Conservation (phyloP, 495 filamentous ascomycete species). For the Collariella sp. region DNA sequence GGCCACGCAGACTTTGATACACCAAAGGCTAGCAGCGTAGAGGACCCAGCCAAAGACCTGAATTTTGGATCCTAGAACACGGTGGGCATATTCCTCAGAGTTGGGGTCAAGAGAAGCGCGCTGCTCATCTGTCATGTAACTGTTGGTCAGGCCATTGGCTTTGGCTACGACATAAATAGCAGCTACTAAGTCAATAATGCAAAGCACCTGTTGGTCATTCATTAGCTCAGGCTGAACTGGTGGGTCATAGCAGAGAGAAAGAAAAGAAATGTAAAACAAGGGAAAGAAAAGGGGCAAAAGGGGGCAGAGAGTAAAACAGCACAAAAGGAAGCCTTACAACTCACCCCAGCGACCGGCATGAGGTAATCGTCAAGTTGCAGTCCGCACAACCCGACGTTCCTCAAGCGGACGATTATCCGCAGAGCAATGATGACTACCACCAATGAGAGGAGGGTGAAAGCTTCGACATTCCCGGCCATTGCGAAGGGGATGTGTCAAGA, state of each 20-base stretch:
- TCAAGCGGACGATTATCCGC: neutral
- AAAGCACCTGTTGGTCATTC: neutral
- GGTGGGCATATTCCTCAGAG: neutral
- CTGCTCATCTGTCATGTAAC: slow-evolving; percentile 1
- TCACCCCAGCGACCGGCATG: neutral
- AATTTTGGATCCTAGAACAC: slow-evolving; percentile 2
- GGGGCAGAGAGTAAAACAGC: too few species aligned
- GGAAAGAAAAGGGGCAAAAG: too few species aligned
- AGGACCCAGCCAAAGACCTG: neutral
- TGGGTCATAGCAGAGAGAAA: neutral
- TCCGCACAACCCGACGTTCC: neutral
- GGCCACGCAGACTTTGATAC: slow-evolving; percentile 1
- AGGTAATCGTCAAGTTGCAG: slow-evolving; percentile 2
- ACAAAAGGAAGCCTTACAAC: too few species aligned
- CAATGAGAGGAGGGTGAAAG: neutral
- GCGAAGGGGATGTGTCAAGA: neutral
- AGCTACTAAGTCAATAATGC: neutral
- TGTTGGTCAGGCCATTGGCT: slow-evolving; percentile 2
- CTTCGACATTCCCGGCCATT: neutral
- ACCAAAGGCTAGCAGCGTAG: slow-evolving; percentile 1
- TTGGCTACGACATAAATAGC: neutral
- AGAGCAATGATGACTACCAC: neutral
- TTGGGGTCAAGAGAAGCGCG: neutral
- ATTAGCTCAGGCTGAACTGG: neutral
- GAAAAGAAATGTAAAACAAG: too few species aligned